Conservation (phyloP, 768 basidiomycete species). For the Leccinum arenicola region DNA sequence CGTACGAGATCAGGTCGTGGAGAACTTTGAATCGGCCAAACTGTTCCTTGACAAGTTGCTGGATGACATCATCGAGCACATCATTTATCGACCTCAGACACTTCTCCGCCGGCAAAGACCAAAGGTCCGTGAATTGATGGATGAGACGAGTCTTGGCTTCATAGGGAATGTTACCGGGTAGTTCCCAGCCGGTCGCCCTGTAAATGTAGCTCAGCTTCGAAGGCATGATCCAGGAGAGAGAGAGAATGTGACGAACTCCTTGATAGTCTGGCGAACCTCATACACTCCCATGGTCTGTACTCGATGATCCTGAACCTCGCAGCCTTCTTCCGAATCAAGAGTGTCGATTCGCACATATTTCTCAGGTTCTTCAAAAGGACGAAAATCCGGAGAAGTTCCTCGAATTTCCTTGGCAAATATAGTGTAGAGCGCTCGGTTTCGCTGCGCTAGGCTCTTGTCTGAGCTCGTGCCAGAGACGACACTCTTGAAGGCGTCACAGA, state of each 20-base stretch:
- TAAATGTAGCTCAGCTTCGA: neutral
- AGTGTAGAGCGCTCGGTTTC: constrained; percentile 32
- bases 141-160: constrained; percentile 40
- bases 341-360: constrained; percentile 11
- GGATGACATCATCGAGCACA: constrained; percentile 30
- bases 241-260: constrained; percentile 27
- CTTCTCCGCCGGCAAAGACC: constrained; percentile 34
- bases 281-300: constrained; percentile 27
- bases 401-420: constrained; percentile 36
- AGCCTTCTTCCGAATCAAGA: constrained; percentile 8
- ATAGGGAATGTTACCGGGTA: constrained; percentile 40
- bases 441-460: constrained; percentile 37
- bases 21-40: constrained; percentile 43
- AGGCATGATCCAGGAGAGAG: neutral
- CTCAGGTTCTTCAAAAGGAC: constrained; percentile 24
- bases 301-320: neutral
- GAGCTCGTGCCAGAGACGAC: constrained; percentile 28
- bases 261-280: constrained; percentile 35
- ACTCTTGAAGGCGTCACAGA: constrained; percentile 39
- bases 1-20: constrained; percentile 35
- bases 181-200: constrained; percentile 43
- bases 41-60: constrained; percentile 28
- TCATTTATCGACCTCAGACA: constrained; percentile 36
- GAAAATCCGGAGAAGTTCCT: constrained; percentile 42
- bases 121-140: constrained; percentile 30